A percentile compares a stretch with the other conserved stretches of the same genome.
These are phyloP conservation scores for Eustoma russellianum DNA, from an alignment of 257 asterid genomes.

Conservation along the genomic window DNA sequence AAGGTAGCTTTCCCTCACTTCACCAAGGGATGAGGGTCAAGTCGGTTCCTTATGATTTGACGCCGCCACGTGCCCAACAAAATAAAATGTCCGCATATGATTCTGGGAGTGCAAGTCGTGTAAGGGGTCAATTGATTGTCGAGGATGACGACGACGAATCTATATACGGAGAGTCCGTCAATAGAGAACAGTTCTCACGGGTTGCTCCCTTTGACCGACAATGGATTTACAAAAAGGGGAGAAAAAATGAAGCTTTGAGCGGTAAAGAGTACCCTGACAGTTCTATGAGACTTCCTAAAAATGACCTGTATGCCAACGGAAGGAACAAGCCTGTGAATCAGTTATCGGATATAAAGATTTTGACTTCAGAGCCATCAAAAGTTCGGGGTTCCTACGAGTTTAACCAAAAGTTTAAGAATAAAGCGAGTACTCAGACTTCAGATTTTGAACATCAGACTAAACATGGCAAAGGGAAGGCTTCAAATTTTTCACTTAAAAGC, in stretches of 20 bases:
- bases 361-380: conserved; percentile 54
- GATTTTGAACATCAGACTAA: conserved; percentile 57
- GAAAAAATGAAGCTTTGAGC: conserved; percentile 41
- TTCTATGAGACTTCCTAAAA: conserved; percentile 39
- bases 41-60: too few species aligned
- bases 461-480: conserved; percentile 52
- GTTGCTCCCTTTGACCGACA: conserved; percentile 33
- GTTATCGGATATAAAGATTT: conserved; percentile 84
- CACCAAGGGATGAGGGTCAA: too few species aligned
- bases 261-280: conserved; percentile 39
- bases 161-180: too few species aligned
- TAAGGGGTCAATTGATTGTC: too few species aligned
- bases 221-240: conserved; percentile 40
- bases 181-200: too few species aligned
- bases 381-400: conserved; percentile 38
- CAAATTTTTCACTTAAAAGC: conserved; percentile 44
- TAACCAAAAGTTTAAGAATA: conserved; percentile 42
- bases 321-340: conserved; percentile 64
- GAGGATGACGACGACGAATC: too few species aligned
- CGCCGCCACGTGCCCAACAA: too few species aligned
- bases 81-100: too few species aligned
- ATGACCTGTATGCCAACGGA: conserved; percentile 40
- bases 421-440: conserved; percentile 39
- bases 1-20: too few species aligned
- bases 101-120: too few species aligned